Percentiles rank a stretch among this genome's conserved stretches.
Evolutionary conservation across 2,329 filamentous ascomycete species (phyloP).

Genomic region (Monosporascus sp.): DNA sequence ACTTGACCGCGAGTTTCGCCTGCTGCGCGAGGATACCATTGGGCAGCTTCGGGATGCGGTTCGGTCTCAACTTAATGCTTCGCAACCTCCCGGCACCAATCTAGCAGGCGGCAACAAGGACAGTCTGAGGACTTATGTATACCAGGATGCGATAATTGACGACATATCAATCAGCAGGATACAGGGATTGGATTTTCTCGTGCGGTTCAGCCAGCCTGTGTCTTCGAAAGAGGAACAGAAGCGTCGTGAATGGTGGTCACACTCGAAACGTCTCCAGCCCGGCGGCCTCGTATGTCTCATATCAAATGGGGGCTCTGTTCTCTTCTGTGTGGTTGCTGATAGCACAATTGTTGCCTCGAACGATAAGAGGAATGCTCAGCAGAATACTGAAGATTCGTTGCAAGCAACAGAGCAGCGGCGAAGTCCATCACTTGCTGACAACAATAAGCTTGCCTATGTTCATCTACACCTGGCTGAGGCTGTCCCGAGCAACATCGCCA

Average conservation of each 20-base stretch:
- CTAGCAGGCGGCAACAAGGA: conserved; percentile 13
- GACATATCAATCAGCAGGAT: conserved; percentile 29
- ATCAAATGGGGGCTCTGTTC: conserved; percentile 29
- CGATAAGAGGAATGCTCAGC: conserved; percentile 7
- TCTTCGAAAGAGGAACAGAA: conserved; percentile 14
- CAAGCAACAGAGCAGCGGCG: not conserved
- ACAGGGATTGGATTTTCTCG: conserved; percentile 38
- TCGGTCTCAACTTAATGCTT: conserved; percentile 31
- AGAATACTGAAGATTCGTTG: not conserved
- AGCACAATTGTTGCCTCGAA: conserved; percentile 13
- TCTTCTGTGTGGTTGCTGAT: conserved; percentile 38
- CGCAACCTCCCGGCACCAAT: conserved; percentile 16
- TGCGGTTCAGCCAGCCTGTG: conserved; percentile 41
- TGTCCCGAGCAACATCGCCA: conserved; percentile 10
- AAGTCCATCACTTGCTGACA: conserved; percentile 25
- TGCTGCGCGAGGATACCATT: conserved; percentile 51
- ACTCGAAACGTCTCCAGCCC: conserved; percentile 41
- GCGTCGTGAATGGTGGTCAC: conserved; percentile 45
- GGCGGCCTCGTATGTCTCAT: conserved; percentile 48
- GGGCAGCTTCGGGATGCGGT: conserved; percentile 47
- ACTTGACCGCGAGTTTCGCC: conserved; percentile 50
- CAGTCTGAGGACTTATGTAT: conserved; percentile 30
- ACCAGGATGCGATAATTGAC: conserved; percentile 28
- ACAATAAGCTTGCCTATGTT: conserved; percentile 25
- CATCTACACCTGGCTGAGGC: conserved; percentile 25